Evolutionary conservation across 1,284 basidiomycete genomes (phyloP).

Genomic region (Amylostereum areolatum): DNA sequence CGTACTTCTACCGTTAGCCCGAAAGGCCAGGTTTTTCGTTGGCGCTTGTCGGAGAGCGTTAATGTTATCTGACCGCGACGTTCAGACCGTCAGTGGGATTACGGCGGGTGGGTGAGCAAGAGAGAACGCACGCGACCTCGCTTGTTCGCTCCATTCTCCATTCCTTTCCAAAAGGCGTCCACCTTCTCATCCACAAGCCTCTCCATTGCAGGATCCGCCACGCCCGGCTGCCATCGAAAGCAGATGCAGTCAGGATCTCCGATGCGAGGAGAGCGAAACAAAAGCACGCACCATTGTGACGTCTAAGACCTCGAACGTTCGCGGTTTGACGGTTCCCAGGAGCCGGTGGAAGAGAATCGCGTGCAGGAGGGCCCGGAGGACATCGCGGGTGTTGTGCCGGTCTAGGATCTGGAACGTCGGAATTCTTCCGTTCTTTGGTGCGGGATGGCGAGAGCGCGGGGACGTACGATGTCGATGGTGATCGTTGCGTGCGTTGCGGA

Average conservation of each 20-base stretch:
- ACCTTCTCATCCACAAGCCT: constrained; percentile 68
- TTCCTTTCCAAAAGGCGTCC: constrained; percentile 66
- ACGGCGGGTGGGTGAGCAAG: background rate
- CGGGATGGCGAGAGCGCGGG: too few species aligned
- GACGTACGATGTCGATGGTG: background rate
- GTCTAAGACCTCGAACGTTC: constrained; percentile 69
- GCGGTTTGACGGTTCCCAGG: constrained; percentile 70
- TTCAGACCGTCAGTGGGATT: background rate
- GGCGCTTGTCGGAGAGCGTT: constrained; percentile 68
- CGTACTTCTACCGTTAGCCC: constrained; percentile 56
- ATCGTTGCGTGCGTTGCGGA: background rate
- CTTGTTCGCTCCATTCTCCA: constrained; percentile 60
- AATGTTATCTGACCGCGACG: constrained; percentile 48
- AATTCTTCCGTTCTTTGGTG: too few species aligned
- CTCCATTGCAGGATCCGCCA: constrained; percentile 63
- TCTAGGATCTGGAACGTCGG: constrained; percentile 53
- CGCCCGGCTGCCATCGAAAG: too few species aligned
- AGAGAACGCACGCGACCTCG: constrained; percentile 52
- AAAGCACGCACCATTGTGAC: constrained; percentile 62
- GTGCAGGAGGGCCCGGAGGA: constrained; percentile 65
- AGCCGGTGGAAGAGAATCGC: constrained; percentile 74
- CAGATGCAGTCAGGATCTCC: background rate
- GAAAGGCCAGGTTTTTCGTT: constrained; percentile 77
- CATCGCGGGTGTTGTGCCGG: constrained; percentile 63
- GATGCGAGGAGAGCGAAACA: background rate